phyloP scores from a whole-genome alignment of 192 early-diverging fungal species.

The Anaeromyces robustus region DNA sequence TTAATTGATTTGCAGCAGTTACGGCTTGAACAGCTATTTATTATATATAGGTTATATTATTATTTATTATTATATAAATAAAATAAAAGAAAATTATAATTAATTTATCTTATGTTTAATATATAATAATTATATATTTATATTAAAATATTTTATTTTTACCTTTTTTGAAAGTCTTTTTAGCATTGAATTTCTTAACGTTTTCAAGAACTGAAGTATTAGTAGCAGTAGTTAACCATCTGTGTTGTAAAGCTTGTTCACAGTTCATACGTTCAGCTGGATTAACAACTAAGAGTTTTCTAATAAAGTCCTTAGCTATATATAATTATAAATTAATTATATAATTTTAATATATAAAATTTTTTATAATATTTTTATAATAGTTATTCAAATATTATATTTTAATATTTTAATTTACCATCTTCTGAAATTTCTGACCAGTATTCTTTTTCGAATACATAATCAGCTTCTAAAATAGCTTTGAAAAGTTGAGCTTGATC shows the following conservation, averaged over 20 bases:
- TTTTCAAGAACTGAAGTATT: neutral
- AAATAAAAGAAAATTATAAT: too few species aligned
- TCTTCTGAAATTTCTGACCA: constrained; percentile 16
- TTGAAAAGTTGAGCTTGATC: constrained; percentile 40
- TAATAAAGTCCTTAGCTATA: constrained; percentile 70
- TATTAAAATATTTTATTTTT: too few species aligned
- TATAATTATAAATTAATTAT: too few species aligned
- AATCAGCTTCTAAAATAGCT: constrained; percentile 48
- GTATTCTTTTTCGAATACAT: constrained; percentile 36
- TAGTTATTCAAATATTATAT: neutral
- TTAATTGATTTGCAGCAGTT: neutral
- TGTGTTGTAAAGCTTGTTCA: constrained; percentile 64
- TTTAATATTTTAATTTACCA: constrained; percentile 4
- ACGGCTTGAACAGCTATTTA: neutral
- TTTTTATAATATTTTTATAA: neutral
- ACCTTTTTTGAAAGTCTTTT: neutral
- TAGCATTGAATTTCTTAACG: neutral
- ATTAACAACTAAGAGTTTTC: constrained; percentile 42
- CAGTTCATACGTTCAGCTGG: constrained; percentile 60
- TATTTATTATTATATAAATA: too few species aligned
- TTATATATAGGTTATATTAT: too few species aligned
- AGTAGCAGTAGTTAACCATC: constrained; percentile 54
- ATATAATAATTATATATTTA: too few species aligned
- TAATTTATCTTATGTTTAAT: too few species aligned
- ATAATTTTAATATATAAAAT: too few species aligned